Evolutionary conservation across 345 rosid species (phyloP).

Genomic region (Linum lewisii): DNA sequence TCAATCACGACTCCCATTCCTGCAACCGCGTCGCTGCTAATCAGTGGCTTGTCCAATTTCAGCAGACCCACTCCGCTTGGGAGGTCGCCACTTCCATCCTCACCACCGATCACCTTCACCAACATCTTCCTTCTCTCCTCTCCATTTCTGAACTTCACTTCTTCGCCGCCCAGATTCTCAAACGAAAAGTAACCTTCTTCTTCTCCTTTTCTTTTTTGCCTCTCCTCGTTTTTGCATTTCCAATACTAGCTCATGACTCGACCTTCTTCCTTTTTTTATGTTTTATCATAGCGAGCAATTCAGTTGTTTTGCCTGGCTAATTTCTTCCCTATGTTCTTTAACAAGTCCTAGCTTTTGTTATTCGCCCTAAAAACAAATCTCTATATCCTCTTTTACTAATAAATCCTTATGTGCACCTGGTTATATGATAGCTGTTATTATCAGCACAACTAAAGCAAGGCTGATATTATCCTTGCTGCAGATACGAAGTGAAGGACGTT

Average conservation of each 20-base stretch:
- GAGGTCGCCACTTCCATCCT: slow-evolving; percentile 85
- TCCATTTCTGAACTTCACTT: slow-evolving; percentile 71
- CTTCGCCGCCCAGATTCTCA: slow-evolving; percentile 95
- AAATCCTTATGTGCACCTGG: no score
- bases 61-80: slow-evolving; percentile 86
- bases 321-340: no score
- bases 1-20: slow-evolving; percentile 82
- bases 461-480: slow-evolving; percentile 20
- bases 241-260: no score
- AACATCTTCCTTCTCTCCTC: slow-evolving; percentile 24
- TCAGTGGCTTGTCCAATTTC: slow-evolving; percentile 94
- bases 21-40: slow-evolving; percentile 93
- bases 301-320: no score
- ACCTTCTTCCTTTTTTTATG: neutral
- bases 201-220: neutral
- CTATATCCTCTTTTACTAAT: no score
- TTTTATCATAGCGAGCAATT: neutral
- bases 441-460: no score
- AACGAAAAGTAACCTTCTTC: slow-evolving; percentile 73
- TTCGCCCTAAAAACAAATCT: no score
- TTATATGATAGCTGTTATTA: no score
- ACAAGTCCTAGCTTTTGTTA: no score
- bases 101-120: slow-evolving; percentile 44
- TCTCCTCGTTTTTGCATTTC: neutral
- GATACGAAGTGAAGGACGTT: slow-evolving; percentile 82